These are phyloP conservation scores for Fagus crenata DNA, from an alignment of 306 rosid genomes.

Conservation along the genomic window DNA sequence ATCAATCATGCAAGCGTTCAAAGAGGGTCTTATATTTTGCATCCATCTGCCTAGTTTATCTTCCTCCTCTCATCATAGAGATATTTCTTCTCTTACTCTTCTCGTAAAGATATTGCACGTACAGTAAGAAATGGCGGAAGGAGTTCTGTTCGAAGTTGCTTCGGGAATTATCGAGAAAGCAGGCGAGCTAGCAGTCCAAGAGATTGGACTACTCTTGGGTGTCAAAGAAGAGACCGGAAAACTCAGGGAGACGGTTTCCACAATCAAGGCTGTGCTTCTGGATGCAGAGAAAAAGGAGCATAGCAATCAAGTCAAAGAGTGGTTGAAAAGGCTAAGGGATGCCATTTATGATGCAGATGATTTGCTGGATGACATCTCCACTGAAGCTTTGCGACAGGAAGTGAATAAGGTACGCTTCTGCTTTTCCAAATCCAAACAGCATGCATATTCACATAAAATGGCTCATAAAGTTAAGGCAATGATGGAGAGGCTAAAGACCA, in stretches of 20 bases:
- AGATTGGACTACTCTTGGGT: neutral
- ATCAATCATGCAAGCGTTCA: too few species aligned
- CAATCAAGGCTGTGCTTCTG: neutral
- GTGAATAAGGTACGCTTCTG: neutral
- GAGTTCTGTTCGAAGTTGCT: slow-evolving; percentile 4
- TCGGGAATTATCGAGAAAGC: neutral
- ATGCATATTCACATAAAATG: too few species aligned
- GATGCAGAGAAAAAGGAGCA: neutral
- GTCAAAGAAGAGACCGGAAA: neutral
- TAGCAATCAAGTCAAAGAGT: neutral
- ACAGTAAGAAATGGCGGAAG: neutral
- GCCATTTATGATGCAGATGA: neutral
- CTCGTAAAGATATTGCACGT: too few species aligned
- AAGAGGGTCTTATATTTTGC: too few species aligned
- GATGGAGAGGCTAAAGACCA: neutral
- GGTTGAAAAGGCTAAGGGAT: neutral
- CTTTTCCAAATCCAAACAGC: neutral
- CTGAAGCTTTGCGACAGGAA: neutral
- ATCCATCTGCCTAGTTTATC: too few species aligned
- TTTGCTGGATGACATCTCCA: neutral
- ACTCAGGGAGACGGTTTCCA: neutral
- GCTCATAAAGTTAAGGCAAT: neutral
- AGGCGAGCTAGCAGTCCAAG: neutral
- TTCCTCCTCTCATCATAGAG: too few species aligned
- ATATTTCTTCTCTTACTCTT: too few species aligned